Evolutionary conservation across 2,329 filamentous ascomycete genomes (phyloP).

Genomic region (Sarocladium strictum): DNA sequence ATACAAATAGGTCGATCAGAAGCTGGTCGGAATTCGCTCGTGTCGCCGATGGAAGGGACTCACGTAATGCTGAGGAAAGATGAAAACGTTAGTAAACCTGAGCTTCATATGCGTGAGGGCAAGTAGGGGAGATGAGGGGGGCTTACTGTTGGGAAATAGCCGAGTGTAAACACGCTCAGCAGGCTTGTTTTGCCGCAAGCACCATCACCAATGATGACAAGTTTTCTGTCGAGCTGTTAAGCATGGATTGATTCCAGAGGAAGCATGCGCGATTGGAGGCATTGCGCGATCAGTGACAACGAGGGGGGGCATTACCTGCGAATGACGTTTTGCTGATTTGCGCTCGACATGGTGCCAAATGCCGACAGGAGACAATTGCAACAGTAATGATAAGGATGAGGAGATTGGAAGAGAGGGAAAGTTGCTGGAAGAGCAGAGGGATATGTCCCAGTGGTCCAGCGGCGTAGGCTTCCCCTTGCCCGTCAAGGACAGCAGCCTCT

Average conservation of each 20-base stretch:
- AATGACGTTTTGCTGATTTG: conserved; percentile 51
- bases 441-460: neutral
- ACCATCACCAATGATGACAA: conserved; percentile 95
- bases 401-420: neutral
- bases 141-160: conserved; percentile 94
- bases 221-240: conserved; percentile 57
- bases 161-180: conserved; percentile 93
- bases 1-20: conserved; percentile 12
- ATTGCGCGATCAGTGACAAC: neutral
- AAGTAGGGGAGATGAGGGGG: neutral
- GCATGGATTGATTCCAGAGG: neutral
- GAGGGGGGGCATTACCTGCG: conserved; percentile 50
- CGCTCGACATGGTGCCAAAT: conserved; percentile 33
- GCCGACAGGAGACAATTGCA: neutral
- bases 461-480: conserved; percentile 6
- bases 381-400: neutral
- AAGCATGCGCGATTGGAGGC: neutral
- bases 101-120: neutral
- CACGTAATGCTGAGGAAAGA: conserved; percentile 52
- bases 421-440: neutral
- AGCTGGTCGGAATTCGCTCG: conserved; percentile 13
- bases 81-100: conserved; percentile 3
- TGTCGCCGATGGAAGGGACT: conserved; percentile 23
- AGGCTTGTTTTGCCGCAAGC: conserved; percentile 98
- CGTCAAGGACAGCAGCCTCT: conserved; percentile 6